Base-by-base conservation (phyloP, 257 asterid species). In the Dorcoceras hygrometricum region DNA sequence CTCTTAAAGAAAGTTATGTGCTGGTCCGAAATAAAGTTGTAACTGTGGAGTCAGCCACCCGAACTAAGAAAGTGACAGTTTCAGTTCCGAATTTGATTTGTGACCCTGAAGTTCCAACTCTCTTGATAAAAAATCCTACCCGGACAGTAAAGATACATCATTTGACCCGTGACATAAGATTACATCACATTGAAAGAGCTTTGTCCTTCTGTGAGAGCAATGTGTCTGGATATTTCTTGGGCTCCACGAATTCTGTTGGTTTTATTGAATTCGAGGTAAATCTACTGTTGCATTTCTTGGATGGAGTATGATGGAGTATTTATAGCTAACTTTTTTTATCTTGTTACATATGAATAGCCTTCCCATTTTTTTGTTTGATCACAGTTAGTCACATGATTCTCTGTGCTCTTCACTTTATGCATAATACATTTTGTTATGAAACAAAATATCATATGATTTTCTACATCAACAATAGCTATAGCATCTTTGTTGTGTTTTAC, bases 201-300 rank as follows among this genome's bases (percentile, higher is more conserved):
- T 75, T 87, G 66, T 64, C 78, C 61, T 80, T 81, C 76, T 77
- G 86, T 70, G 70, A 66, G 62, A 71, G 77, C 81, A 74, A 68
- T 11, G 64, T 87, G 27, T 76, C 90, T 19, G 84, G 84, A 62
- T 75, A 82, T 70, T 73, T 71, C 74, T 66, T 84, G 55, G 95
- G 90, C 26, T 48, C 77, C 14, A 67, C 77, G 4, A 56, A 55
- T 60, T 78, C 82, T 65, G 77, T 79, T 58, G 90, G 87, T 65
- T 87, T 71, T 71, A 87, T 87, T 79, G 95, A 87, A 70, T 81
- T 87, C 62, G 87, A 82, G 83, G 94, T 84, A 50, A 57, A 70
- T 57, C 68, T 72, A 39, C 57, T 69, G 54, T 24, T 63, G 50
- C 66, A 34, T 34, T 34, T 34, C 18, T 34, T 34, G 46, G 46